These are phyloP conservation scores for Diaporthe nobilis DNA, from an alignment of 2,329 filamentous ascomycete species.

Conservation along the genomic window DNA sequence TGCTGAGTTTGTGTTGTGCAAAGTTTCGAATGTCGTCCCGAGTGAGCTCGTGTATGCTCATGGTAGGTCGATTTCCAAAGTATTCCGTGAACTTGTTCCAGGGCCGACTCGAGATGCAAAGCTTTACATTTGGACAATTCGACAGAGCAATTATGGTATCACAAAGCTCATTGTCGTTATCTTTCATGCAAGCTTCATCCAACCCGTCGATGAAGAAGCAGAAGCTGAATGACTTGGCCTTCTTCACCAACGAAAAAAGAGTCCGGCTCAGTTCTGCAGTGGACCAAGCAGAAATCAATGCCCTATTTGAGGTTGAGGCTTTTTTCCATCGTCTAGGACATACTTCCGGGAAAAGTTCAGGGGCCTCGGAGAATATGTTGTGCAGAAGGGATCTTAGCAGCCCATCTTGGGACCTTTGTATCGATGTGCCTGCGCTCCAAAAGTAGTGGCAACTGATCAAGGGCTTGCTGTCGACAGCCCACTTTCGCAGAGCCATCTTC, in stretches of 20 bases:
- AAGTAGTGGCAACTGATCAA: conserved; percentile 2
- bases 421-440: not conserved
- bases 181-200: not conserved
- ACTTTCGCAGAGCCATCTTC: not conserved
- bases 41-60: conserved; percentile 21
- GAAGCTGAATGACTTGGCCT: not conserved
- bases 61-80: not conserved
- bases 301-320: not conserved
- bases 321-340: not conserved
- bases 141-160: not conserved
- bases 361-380: not conserved
- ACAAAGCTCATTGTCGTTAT: not conserved
- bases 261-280: not conserved
- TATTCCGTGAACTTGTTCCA: conserved; percentile 5
- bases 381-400: not conserved
- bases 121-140: not conserved
- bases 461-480: not conserved
- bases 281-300: not conserved
- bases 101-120: conserved; percentile 19
- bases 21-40: not conserved
- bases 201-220: conserved; percentile 15
- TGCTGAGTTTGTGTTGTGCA: not conserved
- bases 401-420: not conserved
- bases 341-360: not conserved
- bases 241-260: not conserved